Evolutionary conservation across 768 basidiomycete genomes (phyloP).

Genomic region (Mycena galopus): DNA sequence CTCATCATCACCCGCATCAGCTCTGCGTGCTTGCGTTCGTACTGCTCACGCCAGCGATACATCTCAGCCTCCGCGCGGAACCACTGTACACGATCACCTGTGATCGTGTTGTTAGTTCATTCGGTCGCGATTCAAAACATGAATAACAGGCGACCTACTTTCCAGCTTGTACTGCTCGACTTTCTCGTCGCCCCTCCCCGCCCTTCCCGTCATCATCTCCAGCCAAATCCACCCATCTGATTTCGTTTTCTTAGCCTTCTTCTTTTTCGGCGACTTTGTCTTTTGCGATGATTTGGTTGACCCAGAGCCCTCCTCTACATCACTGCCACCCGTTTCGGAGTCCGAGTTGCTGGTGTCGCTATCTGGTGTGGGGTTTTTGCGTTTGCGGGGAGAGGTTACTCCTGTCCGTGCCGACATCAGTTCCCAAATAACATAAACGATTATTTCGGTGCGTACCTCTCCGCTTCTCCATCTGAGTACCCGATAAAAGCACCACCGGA

Average conservation of each 20-base stretch:
- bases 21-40: constrained; percentile 11
- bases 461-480: no score
- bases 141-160: not conserved
- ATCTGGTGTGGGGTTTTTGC: no score
- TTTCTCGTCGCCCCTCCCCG: not conserved
- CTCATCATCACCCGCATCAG: constrained; percentile 15
- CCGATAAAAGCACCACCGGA: no score
- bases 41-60: not conserved
- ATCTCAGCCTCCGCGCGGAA: not conserved
- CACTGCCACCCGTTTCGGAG: no score
- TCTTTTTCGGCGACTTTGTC: not conserved
- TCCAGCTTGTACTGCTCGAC: not conserved
- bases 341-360: no score
- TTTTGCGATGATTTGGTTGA: no score
- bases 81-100: not conserved
- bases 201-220: not conserved
- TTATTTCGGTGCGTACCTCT: no score
- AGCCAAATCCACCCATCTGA: not conserved
- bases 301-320: no score
- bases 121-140: not conserved
- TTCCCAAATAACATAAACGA: no score
- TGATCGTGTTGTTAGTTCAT: not conserved
- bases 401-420: no score
- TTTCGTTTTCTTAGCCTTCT: not conserved
- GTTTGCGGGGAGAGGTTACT: no score